A percentile compares a stretch with the other conserved stretches of the same genome.
Conservation (phyloP, 768 basidiomycete genomes). For the Porpolomopsis calyptriformis region DNA sequence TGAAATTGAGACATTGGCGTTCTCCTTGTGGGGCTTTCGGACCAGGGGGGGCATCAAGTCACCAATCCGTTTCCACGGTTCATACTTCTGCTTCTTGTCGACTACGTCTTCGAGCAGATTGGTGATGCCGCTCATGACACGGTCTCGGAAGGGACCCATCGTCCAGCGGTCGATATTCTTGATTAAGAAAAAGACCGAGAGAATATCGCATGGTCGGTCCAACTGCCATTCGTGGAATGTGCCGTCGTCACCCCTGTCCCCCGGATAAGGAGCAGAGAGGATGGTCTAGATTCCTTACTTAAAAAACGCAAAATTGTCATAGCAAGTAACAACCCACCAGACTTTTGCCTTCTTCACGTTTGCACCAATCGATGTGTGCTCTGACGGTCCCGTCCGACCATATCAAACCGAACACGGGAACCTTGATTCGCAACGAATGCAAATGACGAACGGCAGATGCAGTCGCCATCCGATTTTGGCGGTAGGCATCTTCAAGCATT, state of each 20-base stretch:
- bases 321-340: conserved; percentile 22
- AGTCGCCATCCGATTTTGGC: conserved; percentile 49
- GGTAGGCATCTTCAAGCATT: conserved; percentile 41
- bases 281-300: conserved; percentile 26
- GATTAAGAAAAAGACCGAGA: conserved; percentile 40
- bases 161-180: conserved; percentile 48
- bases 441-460: conserved; percentile 40
- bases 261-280: conserved; percentile 38
- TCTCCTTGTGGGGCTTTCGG: conserved; percentile 24
- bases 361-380: conserved; percentile 48
- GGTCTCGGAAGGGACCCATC: conserved; percentile 28
- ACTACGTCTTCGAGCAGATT: conserved; percentile 26
- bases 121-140: conserved; percentile 29
- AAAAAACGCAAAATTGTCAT: background rate
- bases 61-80: conserved; percentile 41
- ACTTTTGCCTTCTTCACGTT: conserved; percentile 19
- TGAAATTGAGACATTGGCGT: conserved; percentile 14
- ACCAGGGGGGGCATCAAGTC: conserved; percentile 15
- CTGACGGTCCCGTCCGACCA: conserved; percentile 43
- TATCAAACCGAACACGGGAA: conserved; percentile 43
- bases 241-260: conserved; percentile 11
- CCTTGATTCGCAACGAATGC: conserved; percentile 33
- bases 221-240: conserved; percentile 42
- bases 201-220: conserved; percentile 32
- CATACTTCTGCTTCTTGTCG: conserved; percentile 23